Conservation (phyloP, 1,139 yeast species). For the Blastobotrys petasosporus region DNA sequence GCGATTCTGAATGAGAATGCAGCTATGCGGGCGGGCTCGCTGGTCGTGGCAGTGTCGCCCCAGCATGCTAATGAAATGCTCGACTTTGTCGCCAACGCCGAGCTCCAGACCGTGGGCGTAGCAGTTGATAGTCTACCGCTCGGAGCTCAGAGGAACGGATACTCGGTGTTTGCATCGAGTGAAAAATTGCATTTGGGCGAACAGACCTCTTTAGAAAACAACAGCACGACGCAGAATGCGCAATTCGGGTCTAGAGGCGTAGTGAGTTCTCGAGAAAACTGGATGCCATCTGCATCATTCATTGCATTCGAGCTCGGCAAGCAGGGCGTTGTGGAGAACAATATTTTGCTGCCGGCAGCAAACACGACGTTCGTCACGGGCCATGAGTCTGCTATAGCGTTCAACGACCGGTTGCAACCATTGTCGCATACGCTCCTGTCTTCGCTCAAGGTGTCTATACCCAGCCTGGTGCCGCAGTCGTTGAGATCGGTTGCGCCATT, state of each 20-base stretch:
- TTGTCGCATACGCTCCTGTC: conserved; percentile 19
- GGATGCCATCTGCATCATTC: conserved; percentile 25
- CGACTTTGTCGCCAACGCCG: conserved; percentile 3
- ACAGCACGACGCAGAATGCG: background rate
- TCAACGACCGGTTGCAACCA: conserved; percentile 12
- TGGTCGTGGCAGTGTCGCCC: conserved; percentile 30
- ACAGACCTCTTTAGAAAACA: conserved; percentile 14
- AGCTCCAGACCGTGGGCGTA: conserved; percentile 25
- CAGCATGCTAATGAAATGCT: conserved; percentile 15
- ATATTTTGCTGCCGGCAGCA: conserved; percentile 29
- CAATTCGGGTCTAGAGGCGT: conserved; percentile 14
- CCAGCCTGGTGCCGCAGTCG: conserved; percentile 6
- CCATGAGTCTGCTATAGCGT: conserved; percentile 23
- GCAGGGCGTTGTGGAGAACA: background rate
- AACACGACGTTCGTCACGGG: conserved; percentile 34
- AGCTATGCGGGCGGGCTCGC: conserved; percentile 9
- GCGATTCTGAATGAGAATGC: conserved; percentile 8
- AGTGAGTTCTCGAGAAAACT: conserved; percentile 23
- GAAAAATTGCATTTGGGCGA: conserved; percentile 20
- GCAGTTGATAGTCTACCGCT: conserved; percentile 31
- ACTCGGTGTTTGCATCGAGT: conserved; percentile 25
- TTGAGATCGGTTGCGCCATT: conserved; percentile 21
- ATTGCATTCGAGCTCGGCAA: conserved; percentile 19
- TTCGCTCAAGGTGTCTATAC: conserved; percentile 13
- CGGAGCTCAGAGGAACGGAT: conserved; percentile 31